Conservation (phyloP, 495 filamentous ascomycete genomes). For the Tuber aestivum region DNA sequence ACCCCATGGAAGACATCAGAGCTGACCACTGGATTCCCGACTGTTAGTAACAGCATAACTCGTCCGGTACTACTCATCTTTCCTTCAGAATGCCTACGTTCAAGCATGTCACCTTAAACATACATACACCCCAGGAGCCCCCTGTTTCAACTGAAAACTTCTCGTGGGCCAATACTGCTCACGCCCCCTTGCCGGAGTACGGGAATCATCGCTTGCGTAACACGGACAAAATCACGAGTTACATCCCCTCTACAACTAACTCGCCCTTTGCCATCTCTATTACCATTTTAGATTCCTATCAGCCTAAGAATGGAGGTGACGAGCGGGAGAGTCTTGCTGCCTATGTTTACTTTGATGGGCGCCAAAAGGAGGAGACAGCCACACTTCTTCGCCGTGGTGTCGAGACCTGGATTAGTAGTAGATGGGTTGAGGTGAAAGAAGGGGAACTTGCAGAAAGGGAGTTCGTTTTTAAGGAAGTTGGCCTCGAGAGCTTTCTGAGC, state of each 20-base stretch:
- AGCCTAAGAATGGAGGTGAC: slow-evolving; percentile 79
- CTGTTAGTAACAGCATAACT: not conserved
- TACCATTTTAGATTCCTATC: slow-evolving; percentile 85
- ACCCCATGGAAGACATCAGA: not conserved
- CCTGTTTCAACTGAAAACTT: slow-evolving; percentile 37
- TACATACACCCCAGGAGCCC: slow-evolving; percentile 41
- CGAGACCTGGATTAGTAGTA: slow-evolving; percentile 97
- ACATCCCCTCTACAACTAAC: slow-evolving; percentile 69
- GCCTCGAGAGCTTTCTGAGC: slow-evolving; percentile 90
- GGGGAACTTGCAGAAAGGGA: slow-evolving; percentile 93
- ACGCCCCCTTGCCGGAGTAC: slow-evolving; percentile 78
- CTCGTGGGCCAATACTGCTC: slow-evolving; percentile 40
- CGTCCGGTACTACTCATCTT: not conserved
- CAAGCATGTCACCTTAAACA: slow-evolving; percentile 42
- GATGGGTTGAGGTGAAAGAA: slow-evolving; percentile 91
- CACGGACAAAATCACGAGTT: slow-evolving; percentile 85
- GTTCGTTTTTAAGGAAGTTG: slow-evolving; percentile 95
- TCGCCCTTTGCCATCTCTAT: slow-evolving; percentile 94
- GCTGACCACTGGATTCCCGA: not conserved
- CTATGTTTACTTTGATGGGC: slow-evolving; percentile 97
- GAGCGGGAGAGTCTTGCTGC: slow-evolving; percentile 61
- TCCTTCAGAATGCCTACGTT: slow-evolving; percentile 38
- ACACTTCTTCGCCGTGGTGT: slow-evolving; percentile 87
- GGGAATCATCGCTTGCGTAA: slow-evolving; percentile 90
- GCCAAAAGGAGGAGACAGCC: slow-evolving; percentile 92